A percentile compares a stretch with the other conserved stretches of the same genome.
Evolutionary conservation across 106 monocot species (phyloP).

Genomic region (Alisma plantagoaquatica): DNA sequence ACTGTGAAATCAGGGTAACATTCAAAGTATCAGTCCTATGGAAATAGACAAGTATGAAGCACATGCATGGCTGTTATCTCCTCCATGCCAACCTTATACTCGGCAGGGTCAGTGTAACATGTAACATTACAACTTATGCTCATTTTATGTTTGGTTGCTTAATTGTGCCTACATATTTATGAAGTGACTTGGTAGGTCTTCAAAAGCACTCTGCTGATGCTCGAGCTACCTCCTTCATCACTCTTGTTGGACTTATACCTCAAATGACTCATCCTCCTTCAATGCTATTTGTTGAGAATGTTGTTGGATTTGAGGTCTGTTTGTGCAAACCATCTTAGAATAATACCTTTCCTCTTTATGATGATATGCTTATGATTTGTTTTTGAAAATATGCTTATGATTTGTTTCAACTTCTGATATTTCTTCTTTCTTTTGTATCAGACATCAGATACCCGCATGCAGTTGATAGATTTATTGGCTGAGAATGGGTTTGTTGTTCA

Average conservation of each 20-base stretch:
- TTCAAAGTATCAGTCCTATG: slow-evolving; percentile 62
- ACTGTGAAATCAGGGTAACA: slow-evolving; percentile 80
- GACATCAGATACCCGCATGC: slow-evolving; percentile 79
- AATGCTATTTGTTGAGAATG: slow-evolving; percentile 90
- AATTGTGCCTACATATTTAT: background rate
- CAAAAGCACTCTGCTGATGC: slow-evolving; percentile 94
- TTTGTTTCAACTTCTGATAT: no score
- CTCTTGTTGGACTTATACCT: slow-evolving; percentile 61
- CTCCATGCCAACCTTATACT: slow-evolving; percentile 98
- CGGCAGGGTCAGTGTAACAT: slow-evolving; percentile 61
- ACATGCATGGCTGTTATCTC: slow-evolving; percentile 92
- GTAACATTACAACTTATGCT: background rate
- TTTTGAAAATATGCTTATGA: background rate
- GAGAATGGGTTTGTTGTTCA: slow-evolving; percentile 54
- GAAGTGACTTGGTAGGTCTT: slow-evolving; percentile 43
- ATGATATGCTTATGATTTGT: background rate
- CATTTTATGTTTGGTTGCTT: background rate
- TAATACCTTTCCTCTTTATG: background rate
- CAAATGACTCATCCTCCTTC: slow-evolving; percentile 62
- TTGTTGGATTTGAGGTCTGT: slow-evolving; percentile 93
- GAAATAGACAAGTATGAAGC: slow-evolving; percentile 74
- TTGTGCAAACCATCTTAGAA: background rate
- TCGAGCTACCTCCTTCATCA: slow-evolving; percentile 79
- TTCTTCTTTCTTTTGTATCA: slow-evolving; percentile 19
- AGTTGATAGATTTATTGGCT: slow-evolving; percentile 47